These are phyloP conservation scores for Suhomyces vadensis DNA, from an alignment of 805 yeast genomes.

Conservation along the genomic window DNA sequence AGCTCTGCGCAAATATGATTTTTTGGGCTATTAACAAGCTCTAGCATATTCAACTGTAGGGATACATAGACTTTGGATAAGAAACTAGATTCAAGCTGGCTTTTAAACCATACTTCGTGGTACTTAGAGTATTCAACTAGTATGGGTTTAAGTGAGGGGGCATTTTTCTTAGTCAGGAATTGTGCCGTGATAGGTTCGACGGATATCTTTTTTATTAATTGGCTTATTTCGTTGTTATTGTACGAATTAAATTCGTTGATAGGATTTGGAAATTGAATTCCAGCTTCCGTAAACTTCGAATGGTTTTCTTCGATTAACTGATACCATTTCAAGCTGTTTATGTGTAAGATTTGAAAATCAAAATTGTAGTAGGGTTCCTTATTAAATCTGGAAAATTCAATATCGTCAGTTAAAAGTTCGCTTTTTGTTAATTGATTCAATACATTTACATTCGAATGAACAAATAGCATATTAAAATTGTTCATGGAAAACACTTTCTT, in stretches of 20 bases:
- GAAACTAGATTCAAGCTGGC: slow-evolving; percentile 28
- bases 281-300: slow-evolving; percentile 10
- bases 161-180: slow-evolving; percentile 28
- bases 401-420: neutral
- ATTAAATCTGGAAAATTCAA: neutral
- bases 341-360: slow-evolving; percentile 27
- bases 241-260: slow-evolving; percentile 39
- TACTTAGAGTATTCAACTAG: slow-evolving; percentile 32
- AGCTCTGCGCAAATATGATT: slow-evolving; percentile 54
- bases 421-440: slow-evolving; percentile 5
- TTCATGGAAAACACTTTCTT: slow-evolving; percentile 19
- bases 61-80: slow-evolving; percentile 42
- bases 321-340: slow-evolving; percentile 6
- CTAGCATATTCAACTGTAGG: slow-evolving; percentile 43
- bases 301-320: neutral
- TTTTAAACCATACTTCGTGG: slow-evolving; percentile 55
- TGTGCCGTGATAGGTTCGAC: neutral
- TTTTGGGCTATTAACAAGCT: slow-evolving; percentile 31
- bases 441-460: neutral
- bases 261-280: slow-evolving; percentile 20
- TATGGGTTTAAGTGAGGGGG: slow-evolving; percentile 31
- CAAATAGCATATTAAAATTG: neutral
- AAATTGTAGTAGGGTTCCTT: slow-evolving; percentile 49
- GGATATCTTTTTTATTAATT: slow-evolving; percentile 16
- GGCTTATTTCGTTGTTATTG: slow-evolving; percentile 25